Base-by-base conservation (phyloP, 2,329 filamentous ascomycete genomes). In the Cladosporium sp. region DNA sequence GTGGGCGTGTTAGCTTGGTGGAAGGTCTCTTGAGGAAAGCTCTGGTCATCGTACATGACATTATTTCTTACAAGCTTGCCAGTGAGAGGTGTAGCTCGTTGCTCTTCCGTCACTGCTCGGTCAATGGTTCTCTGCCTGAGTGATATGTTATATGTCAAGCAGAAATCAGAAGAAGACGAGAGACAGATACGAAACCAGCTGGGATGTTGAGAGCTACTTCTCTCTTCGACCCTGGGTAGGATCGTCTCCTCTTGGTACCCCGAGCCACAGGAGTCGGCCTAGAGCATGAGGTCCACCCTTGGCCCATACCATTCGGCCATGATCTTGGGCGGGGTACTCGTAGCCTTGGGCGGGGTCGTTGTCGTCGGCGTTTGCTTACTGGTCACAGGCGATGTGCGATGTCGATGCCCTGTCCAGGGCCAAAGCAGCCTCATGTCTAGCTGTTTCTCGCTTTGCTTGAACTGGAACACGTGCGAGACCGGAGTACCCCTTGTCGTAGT, bases 351-450 rank as follows among this genome's bases (percentile, higher is more conserved):
- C 51, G 51, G 51, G 51, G 51, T 32, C 30, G 51, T 54, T 28
- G 11, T 30, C 51, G 49, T 26, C 49, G 49, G 25, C 26, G 49
- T 28, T 53, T 28, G 49, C 51, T 30, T 46, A 23, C 18, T 54
- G 18, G 54, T 57, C 32, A 11, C 28, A 57, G 54, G 54, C 54
- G 54, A 57, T 13, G 32, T 57, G 54, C 54, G 54, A 57, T 39
- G 54, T 25, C 21, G 13, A 36, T 36, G 8, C 6, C 3, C 54
- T 36, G 30, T 5, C 54, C 26, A 30, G 30, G 28, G 25, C 49
- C 14, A 11, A n/a, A n/a, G 6, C 7, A 8, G 1, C 28, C 25
- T 28, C 16, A 30, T 6, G 3, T 28, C 3, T 16, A 3, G 4
- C 2, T 21, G 25, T 26, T 53, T 23, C 25, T 26, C 7, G 23